phyloP scores from a whole-genome alignment of 148 eudicot genomes.

The Vaccinium corymbosum region DNA sequence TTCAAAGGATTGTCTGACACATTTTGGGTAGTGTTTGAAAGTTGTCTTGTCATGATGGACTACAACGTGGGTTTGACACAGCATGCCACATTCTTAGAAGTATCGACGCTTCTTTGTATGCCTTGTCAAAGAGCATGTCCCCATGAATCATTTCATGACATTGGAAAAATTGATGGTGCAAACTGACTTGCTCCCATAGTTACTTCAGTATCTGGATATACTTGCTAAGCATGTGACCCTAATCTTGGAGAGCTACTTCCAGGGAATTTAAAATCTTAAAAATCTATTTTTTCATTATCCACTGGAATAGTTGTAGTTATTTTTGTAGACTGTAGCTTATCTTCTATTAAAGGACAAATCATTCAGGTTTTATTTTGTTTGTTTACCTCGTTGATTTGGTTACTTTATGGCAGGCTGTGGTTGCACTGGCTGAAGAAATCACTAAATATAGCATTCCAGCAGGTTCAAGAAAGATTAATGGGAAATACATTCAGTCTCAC shows the following conservation, averaged over 20 bases:
- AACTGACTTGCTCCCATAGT: background rate
- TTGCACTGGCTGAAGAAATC: conserved; percentile 69
- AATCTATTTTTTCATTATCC: background rate
- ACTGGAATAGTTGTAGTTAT: background rate
- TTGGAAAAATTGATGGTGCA: background rate
- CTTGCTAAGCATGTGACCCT: background rate
- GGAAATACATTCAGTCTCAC: conserved; percentile 82
- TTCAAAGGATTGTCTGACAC: background rate
- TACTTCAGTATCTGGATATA: background rate
- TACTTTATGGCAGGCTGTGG: conserved; percentile 56
- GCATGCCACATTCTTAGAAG: background rate
- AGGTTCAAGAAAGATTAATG: conserved; percentile 85
- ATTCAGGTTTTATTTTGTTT: background rate
- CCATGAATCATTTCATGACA: background rate
- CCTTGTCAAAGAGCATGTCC: background rate
- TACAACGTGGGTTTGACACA: background rate
- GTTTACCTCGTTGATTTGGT: background rate
- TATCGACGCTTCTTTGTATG: background rate
- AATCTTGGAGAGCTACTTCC: background rate
- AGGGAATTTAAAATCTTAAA: background rate
- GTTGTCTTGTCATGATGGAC: background rate
- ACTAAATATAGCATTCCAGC: conserved; percentile 59
- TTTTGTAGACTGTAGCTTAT: background rate
- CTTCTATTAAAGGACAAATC: background rate
- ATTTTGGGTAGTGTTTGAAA: background rate